Base-by-base conservation (phyloP, 208 protist species). In the Trypanosoma lewisi region DNA sequence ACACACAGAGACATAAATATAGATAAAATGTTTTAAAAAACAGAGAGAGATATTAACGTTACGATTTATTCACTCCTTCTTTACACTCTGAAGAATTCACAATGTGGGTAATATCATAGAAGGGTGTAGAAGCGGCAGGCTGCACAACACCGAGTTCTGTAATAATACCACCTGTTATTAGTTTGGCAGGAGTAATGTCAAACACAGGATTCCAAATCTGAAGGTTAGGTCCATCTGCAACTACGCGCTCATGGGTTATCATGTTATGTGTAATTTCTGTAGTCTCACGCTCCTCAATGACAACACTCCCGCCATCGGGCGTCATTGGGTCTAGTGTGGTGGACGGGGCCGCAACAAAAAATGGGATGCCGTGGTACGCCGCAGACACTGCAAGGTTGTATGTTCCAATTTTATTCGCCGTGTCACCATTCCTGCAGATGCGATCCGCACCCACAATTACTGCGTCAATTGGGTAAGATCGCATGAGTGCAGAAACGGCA, bases 201-300 rank as follows among this genome's bases (percentile, higher is more conserved):
- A 98, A 98, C 7, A 96, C 89, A 1, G 97, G 97, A 73, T 98
- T 98, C 95, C 96, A 98, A 37, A 97, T 83, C 23, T 57, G 65
- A 34, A 98, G 76, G 28, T 64, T 60, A n/a, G 87, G 86, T 0
- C 87, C 88, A 4, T 86, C 83, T 5, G 85, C 85, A 51, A 97
- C 96, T 25, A 97, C 78, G 30, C 82, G 85, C 70, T 87, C 72
- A 75, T 80, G 74, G 23, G 80, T 94, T 25, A 75, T 59, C 73
- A 88, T 77, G 76, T 87, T 83, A 39, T 85, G 89, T 34, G 89
- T 97, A 21, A 98, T 91, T 80, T 98, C 96, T 3, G 69, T 80
- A 47, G 82, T 77, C 30, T 87, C 75, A 52, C 96, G 90, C 76
- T 98, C 89, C 80, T 98, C 91, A 62, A 98, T 98, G 33, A 73